phyloP scores from a whole-genome alignment of 1,284 basidiomycete species.

The Microbotryomycetes sp. region DNA sequence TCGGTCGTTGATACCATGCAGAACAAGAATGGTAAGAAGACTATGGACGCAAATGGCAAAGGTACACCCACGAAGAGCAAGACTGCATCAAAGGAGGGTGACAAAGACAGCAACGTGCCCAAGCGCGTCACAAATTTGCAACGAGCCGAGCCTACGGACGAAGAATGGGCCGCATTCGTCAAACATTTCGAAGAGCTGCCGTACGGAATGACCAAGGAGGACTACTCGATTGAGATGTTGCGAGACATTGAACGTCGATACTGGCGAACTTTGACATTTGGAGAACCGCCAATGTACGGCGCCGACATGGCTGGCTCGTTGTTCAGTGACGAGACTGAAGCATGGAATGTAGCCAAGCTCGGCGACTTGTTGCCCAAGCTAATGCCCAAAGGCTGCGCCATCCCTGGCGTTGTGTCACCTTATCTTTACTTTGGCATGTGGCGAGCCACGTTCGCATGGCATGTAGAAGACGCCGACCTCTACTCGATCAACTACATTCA shows the following conservation, averaged over 20 bases:
- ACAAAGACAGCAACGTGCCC: slow-evolving; percentile 52
- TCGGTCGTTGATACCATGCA: slow-evolving; percentile 17
- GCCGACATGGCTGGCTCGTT: slow-evolving; percentile 82
- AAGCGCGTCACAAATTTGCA: slow-evolving; percentile 32
- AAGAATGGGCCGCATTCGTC: slow-evolving; percentile 34
- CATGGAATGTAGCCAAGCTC: slow-evolving; percentile 90
- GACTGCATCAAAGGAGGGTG: slow-evolving; percentile 13
- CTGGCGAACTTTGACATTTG: slow-evolving; percentile 85
- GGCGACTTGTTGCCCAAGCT: slow-evolving; percentile 80
- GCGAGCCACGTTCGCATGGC: slow-evolving; percentile 98
- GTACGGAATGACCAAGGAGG: slow-evolving; percentile 43
- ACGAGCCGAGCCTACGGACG: slow-evolving; percentile 24
- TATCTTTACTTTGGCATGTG: slow-evolving; percentile 99
- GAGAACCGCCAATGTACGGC: slow-evolving; percentile 90
- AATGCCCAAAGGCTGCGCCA: slow-evolving; percentile 52
- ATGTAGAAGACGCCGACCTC: slow-evolving; percentile 81
- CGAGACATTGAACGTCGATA: slow-evolving; percentile 79
- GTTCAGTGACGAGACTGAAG: slow-evolving; percentile 69
- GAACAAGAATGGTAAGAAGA: slow-evolving; percentile 23
- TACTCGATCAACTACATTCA: slow-evolving; percentile 99
- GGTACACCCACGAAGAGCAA: background rate
- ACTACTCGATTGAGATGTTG: slow-evolving; percentile 82
- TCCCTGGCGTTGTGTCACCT: slow-evolving; percentile 94
- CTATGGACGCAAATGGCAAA: too few species aligned
- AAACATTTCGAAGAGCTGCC: slow-evolving; percentile 29